A percentile compares a stretch with the other conserved stretches of the same genome.
Conservation (phyloP, 257 asterid genomes). For the Asclepias syriaca region DNA sequence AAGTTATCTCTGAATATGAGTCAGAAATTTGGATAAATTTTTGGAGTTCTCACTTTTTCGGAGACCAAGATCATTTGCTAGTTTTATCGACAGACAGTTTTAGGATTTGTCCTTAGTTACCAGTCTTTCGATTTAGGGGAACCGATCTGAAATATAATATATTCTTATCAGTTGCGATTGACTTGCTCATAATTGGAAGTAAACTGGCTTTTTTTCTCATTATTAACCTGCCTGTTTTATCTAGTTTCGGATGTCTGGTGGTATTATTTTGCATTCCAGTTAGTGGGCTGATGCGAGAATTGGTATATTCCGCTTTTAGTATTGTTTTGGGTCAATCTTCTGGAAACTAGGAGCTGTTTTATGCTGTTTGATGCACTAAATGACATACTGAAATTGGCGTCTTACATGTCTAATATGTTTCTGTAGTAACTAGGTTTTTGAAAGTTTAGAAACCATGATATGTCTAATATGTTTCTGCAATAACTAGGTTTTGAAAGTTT, state of each 20-base stretch:
- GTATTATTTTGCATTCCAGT: background rate
- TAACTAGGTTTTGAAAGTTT: constrained; percentile 31
- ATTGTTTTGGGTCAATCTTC: background rate
- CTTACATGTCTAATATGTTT: background rate
- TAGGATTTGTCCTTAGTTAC: background rate
- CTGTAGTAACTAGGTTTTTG: constrained; percentile 26
- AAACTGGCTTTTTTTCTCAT: background rate
- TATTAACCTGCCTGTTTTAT: background rate
- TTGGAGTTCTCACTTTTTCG: background rate
- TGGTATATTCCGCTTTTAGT: too few species aligned
- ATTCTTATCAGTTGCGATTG: background rate
- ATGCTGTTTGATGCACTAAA: background rate
- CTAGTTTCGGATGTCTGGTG: background rate
- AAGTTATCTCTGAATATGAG: too few species aligned
- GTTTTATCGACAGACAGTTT: background rate
- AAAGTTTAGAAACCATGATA: constrained; percentile 5
- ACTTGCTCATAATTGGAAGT: background rate
- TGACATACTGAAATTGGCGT: background rate
- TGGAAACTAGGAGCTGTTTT: background rate
- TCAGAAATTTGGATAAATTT: background rate
- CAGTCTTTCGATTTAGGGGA: background rate
- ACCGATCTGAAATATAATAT: background rate
- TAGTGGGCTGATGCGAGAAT: background rate
- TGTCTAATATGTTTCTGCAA: background rate
- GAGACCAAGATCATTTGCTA: background rate